These are phyloP conservation scores for Pythium myriotylum DNA, from an alignment of 352 stramenopile genomes.

Conservation along the genomic window DNA sequence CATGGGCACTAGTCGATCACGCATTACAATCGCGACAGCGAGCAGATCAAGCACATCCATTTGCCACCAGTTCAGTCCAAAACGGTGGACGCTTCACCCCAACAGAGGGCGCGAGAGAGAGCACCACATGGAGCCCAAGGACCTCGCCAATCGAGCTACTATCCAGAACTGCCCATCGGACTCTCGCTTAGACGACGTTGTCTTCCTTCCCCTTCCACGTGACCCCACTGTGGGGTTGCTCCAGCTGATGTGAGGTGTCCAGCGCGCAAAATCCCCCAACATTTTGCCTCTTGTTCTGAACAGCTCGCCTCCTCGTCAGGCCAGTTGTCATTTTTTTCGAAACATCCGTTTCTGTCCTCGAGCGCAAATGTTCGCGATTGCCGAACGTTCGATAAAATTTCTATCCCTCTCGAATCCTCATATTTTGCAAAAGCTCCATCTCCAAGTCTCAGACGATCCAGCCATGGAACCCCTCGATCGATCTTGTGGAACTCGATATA, in stretches of 20 bases:
- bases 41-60: no score
- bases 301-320: not conserved
- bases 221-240: not conserved
- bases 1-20: not conserved
- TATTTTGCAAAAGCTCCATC: not conserved
- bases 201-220: not conserved
- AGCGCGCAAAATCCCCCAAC: constrained; percentile 1
- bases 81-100: no score
- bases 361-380: not conserved
- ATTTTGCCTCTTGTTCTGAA: not conserved
- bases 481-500: not conserved
- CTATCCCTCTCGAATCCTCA: not conserved
- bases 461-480: not conserved
- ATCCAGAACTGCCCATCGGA: no score
- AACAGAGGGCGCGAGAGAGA: no score
- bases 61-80: no score
- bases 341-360: not conserved
- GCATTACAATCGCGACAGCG: no score
- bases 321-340: not conserved
- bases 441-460: not conserved
- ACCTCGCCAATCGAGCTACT: no score
- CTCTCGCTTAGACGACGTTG: not conserved
- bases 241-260: not conserved
- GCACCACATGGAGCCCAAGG: no score
- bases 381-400: constrained; percentile 2